A percentile compares a stretch with the other conserved stretches of the same genome.
Conservation (phyloP, 225 moss, liverwort and hornwort species). For the Marchantia polymorpha region DNA sequence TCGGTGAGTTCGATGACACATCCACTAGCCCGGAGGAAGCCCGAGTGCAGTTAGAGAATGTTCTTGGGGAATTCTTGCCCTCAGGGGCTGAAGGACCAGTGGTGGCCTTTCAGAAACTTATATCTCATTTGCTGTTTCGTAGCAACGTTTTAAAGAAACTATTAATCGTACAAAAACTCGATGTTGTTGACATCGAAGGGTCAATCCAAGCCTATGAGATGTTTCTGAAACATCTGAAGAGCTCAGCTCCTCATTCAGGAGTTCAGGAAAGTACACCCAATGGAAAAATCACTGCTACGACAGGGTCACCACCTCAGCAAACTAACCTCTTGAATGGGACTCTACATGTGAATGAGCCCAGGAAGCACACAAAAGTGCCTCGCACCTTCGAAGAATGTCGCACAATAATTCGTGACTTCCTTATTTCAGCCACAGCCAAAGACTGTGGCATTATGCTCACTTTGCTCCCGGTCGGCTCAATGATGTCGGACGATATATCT, state of each 20-base stretch:
- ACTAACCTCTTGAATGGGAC: neutral
- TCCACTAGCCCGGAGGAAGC: constrained; percentile 30
- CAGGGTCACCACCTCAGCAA: neutral
- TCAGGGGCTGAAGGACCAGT: constrained; percentile 51
- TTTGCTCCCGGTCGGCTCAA: constrained; percentile 42
- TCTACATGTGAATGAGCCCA: neutral
- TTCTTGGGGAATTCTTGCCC: constrained; percentile 47
- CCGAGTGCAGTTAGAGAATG: constrained; percentile 45
- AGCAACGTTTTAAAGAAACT: constrained; percentile 53
- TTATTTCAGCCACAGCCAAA: constrained; percentile 82
- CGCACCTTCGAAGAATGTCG: constrained; percentile 44
- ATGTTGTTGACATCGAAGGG: constrained; percentile 80
- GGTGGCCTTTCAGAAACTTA: constrained; percentile 52
- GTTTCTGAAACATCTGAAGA: constrained; percentile 27
- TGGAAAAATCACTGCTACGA: neutral
- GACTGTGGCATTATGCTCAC: constrained; percentile 91
- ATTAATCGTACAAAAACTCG: constrained; percentile 62
- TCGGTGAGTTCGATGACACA: constrained; percentile 50
- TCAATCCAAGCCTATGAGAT: constrained; percentile 54
- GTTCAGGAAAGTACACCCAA: neutral
- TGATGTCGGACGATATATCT: neutral
- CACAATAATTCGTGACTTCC: constrained; percentile 61
- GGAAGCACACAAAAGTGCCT: neutral
- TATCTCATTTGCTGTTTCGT: constrained; percentile 53
- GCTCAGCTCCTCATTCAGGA: neutral